Base-by-base conservation (phyloP, 1,284 basidiomycete genomes). In the Naganishia cerealis region DNA sequence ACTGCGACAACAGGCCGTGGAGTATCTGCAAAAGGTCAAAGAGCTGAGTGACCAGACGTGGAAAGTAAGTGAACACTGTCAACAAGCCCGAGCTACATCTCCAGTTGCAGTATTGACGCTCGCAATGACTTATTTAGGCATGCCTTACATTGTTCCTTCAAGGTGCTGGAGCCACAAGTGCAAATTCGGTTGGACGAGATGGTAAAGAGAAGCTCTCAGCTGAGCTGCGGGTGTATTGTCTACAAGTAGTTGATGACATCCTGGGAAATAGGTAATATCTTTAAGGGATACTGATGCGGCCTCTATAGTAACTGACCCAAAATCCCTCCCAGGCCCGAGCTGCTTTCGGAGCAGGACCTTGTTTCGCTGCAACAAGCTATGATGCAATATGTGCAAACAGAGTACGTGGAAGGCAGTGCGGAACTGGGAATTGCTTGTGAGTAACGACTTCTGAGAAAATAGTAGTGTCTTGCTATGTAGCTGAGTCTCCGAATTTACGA, bases 121-220 rank as follows among this genome's bases (percentile, higher is more conserved):
- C 40, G 21, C 15, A n/a, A 46, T n/a, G 7, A n/a, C 10, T 39
- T 1, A 24, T n/a, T 2, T 63, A 82, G 80, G 79, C 81, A 63
- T 81, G 80, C 66, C 72, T 82, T 36, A 71, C 78, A 5, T 73
- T 82, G 33, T 82, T 80, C 68, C 73, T 82, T 6, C 79, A 81
- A 71, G 81, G 81, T n/a, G 80, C 80, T 2, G 81, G 81, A 38
- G 76, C 78, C 38, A 62, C 71, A 2, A 57, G 71, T 0, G 68
- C 70, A 1, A 50, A 62, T n/a, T 26, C 63, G 13, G 55, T 71
- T 3, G 80, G 80, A 15, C 75, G 75, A 66, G 81, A 82, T 73
- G 80, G 81, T 40, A 81, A 81, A 70, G 73, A 77, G 56, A 80
- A 80, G 74, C 74, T 79, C 40, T 75, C 76, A 10, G 75, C 73